A percentile compares a stretch with the other conserved stretches of the same genome.
Conservation (phyloP, 768 basidiomycete genomes). For the Mycena pura region DNA sequence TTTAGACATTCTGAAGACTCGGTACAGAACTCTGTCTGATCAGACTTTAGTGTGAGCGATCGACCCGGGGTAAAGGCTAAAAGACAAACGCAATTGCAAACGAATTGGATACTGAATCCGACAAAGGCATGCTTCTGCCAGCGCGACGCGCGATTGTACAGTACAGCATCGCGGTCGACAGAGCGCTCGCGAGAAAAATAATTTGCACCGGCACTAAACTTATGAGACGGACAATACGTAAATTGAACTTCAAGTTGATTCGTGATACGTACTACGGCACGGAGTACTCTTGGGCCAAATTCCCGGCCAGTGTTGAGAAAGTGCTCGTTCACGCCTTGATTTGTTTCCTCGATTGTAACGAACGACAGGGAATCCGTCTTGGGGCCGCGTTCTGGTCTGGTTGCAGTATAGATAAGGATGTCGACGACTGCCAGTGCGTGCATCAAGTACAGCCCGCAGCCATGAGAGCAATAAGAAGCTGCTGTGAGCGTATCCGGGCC, state of each 20-base stretch:
- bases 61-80: background rate
- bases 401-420: no score
- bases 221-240: background rate
- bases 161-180: conserved; percentile 57
- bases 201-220: conserved; percentile 70
- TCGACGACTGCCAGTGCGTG: no score
- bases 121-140: conserved; percentile 53
- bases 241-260: background rate
- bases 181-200: conserved; percentile 50
- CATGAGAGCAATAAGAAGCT: no score
- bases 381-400: no score
- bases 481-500: no score
- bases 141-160: conserved; percentile 60
- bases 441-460: no score
- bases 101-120: conserved; percentile 27
- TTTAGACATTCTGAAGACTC: conserved; percentile 62
- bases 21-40: conserved; percentile 71
- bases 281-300: conserved; percentile 70
- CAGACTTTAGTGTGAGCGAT: conserved; percentile 13
- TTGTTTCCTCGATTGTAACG: conserved; percentile 67
- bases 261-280: conserved; percentile 56
- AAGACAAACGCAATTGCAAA: conserved; percentile 52
- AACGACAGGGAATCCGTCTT: conserved; percentile 80
- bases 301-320: conserved; percentile 70
- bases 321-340: conserved; percentile 65